Conservation (phyloP, 306 rosid genomes). For the Prunus salicina region DNA sequence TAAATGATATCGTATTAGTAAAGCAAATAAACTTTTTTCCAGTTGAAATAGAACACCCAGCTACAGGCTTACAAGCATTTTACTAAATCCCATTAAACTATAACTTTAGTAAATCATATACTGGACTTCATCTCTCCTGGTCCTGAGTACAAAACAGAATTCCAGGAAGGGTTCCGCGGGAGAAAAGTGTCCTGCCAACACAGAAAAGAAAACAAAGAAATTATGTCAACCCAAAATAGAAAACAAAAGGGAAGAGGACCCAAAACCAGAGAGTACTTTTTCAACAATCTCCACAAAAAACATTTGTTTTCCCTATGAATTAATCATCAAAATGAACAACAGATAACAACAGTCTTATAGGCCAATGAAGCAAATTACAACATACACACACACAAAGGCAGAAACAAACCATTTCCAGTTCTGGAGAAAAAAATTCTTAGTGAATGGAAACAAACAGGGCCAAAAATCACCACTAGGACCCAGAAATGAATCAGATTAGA, state of each 20-base stretch:
- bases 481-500: neutral
- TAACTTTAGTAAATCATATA: constrained; percentile 14
- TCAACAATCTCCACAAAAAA: no score
- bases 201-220: neutral
- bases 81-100: neutral
- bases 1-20: no score
- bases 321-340: no score
- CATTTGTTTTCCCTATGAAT: no score
- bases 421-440: no score
- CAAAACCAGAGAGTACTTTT: neutral
- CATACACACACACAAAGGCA: no score
- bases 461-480: neutral
- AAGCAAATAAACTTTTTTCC: neutral
- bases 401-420: no score
- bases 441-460: neutral
- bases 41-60: neutral
- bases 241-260: neutral
- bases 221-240: neutral
- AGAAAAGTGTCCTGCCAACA: constrained; percentile 79
- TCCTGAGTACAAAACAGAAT: constrained; percentile 45
- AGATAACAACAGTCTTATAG: no score
- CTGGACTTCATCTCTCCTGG: constrained; percentile 37
- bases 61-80: neutral
- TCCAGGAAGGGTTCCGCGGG: constrained; percentile 68
- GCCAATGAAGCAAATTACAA: no score